Evolutionary conservation across 495 filamentous ascomycete species (phyloP).

Genomic region (Hypomontagnella monticulosa): DNA sequence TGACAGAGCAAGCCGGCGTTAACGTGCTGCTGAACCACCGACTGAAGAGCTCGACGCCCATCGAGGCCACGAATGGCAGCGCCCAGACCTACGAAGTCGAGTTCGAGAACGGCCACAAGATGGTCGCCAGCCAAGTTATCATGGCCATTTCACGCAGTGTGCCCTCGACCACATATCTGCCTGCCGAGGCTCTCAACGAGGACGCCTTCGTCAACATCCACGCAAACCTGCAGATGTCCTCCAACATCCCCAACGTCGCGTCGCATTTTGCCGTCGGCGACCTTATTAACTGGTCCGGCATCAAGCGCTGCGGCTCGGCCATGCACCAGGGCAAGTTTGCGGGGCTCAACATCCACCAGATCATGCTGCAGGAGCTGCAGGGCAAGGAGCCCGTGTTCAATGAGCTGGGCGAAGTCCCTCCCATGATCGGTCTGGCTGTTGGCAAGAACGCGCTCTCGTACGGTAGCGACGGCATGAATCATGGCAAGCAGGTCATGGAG

Average conservation of each 20-base stretch:
- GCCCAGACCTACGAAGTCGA: conserved; percentile 53
- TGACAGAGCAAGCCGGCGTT: conserved; percentile 65
- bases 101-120: conserved; percentile 62
- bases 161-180: conserved; percentile 66
- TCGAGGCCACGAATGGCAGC: conserved; percentile 41
- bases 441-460: conserved; percentile 72
- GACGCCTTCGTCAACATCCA: conserved; percentile 68
- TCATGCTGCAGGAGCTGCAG: conserved; percentile 55
- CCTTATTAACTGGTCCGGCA: conserved; percentile 69
- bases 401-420: conserved; percentile 61
- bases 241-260: conserved; percentile 57
- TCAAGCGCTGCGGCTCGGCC: conserved; percentile 75
- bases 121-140: conserved; percentile 65
- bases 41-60: conserved; percentile 51
- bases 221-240: conserved; percentile 57
- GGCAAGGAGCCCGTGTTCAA: conserved; percentile 54
- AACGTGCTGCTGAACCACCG: conserved; percentile 64
- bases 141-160: conserved; percentile 66
- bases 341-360: conserved; percentile 68
- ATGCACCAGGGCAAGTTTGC: conserved; percentile 72
- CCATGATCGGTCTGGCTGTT: conserved; percentile 73
- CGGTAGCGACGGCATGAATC: conserved; percentile 59
- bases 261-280: conserved; percentile 69
- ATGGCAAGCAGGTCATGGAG: conserved; percentile 67
- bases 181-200: conserved; percentile 55